phyloP scores from a whole-genome alignment of 805 yeast genomes.

The Kodamaea lidongshanica region DNA sequence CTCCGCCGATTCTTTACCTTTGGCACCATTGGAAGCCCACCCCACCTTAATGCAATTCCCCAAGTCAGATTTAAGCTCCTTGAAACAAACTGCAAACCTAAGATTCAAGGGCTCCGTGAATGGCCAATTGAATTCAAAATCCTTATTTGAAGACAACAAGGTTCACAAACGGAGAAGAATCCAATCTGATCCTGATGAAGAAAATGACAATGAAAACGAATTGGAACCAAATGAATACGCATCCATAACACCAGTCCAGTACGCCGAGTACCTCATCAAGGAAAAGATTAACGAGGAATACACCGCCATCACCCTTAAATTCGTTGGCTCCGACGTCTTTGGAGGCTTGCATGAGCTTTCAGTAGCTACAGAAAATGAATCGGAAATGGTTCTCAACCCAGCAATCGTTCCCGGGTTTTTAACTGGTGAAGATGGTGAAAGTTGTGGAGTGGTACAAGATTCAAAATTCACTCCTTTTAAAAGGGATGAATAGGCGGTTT shows the following conservation, averaged over 20 bases:
- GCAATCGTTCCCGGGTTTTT: constrained; percentile 66
- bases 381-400: constrained; percentile 44
- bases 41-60: constrained; percentile 18
- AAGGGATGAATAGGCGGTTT: background rate
- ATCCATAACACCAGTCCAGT: constrained; percentile 55
- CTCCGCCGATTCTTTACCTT: constrained; percentile 58
- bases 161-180: constrained; percentile 14
- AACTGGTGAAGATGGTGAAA: constrained; percentile 64
- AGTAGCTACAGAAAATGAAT: constrained; percentile 15
- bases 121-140: constrained; percentile 29
- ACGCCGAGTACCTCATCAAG: constrained; percentile 39
- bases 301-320: constrained; percentile 28
- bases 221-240: constrained; percentile 32
- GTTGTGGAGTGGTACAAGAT: constrained; percentile 34
- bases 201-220: constrained; percentile 15
- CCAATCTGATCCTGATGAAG: constrained; percentile 12
- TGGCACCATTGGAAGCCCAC: constrained; percentile 43
- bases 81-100: constrained; percentile 43
- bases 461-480: constrained; percentile 2
- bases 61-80: constrained; percentile 8
- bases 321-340: constrained; percentile 67
- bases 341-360: constrained; percentile 74
- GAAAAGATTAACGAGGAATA: constrained; percentile 18
- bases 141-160: constrained; percentile 34
- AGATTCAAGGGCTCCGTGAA: constrained; percentile 55